Evolutionary conservation across 495 filamentous ascomycete genomes (phyloP).

Genomic region (Chaetomium cochliodes): DNA sequence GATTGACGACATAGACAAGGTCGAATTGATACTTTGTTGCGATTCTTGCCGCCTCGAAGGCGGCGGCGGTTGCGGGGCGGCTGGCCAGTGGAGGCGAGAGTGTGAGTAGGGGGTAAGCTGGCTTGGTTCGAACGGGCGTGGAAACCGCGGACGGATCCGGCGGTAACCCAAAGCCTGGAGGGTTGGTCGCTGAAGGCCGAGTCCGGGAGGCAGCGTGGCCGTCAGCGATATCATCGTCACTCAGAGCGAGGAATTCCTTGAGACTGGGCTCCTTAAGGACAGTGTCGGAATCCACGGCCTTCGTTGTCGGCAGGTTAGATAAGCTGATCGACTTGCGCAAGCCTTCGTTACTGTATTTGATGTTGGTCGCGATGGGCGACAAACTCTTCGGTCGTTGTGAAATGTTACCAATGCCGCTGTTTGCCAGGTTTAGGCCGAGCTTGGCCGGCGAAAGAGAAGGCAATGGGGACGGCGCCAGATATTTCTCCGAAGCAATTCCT

Average conservation of each 20-base stretch:
- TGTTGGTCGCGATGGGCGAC: constrained; percentile 1
- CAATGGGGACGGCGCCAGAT: constrained; percentile 25
- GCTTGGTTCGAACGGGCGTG: constrained; percentile 7
- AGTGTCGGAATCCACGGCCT: constrained; percentile 9
- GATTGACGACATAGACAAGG: constrained; percentile 46
- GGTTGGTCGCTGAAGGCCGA: constrained; percentile 5
- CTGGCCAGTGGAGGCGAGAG: constrained; percentile 33
- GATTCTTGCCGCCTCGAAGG: constrained; percentile 44
- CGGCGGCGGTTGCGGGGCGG: constrained; percentile 37
- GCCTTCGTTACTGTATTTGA: constrained; percentile 4
- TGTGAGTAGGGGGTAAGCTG: constrained; percentile 24
- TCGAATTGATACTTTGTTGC: constrained; percentile 43
- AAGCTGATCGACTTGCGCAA: constrained; percentile 29
- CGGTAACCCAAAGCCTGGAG: constrained; percentile 15
- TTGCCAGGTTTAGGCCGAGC: not conserved
- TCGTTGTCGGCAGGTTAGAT: constrained; percentile 23
- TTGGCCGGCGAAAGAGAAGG: constrained; percentile 28
- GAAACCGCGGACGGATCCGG: constrained; percentile 18
- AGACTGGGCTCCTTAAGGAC: constrained; percentile 45
- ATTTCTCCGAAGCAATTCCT: not conserved
- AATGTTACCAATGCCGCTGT: not conserved
- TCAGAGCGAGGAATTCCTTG: constrained; percentile 46
- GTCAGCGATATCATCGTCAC: constrained; percentile 51
- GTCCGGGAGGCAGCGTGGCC: constrained; percentile 9
- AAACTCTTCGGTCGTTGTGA: constrained; percentile 19